Evolutionary conservation across 805 yeast genomes (phyloP), one percentile per base, ranked within the genome.

Genomic region (Candida montana): DNA sequence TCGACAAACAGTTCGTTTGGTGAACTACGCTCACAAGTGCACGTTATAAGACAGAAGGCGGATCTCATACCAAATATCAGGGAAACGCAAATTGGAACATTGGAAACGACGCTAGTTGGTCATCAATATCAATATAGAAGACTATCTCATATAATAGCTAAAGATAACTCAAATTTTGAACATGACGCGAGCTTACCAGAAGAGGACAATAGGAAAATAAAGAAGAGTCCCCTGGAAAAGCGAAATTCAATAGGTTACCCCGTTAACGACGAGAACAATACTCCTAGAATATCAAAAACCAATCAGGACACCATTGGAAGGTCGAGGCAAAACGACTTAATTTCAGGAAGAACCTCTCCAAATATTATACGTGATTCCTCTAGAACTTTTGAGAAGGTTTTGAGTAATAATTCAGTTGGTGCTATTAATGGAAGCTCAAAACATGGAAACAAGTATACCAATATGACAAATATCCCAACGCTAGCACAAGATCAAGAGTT

Each of bases 61-160:
- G 51, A 45, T 1, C 7, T 50, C 15, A 5, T 54, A 8, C 57
- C 59, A 16, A 50, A 51, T 32, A 31, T 56, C 3, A 48, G 48
- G 34, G 31, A 40, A 18, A 53, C 47, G 28, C 59, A 56, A 24
- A 18, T 51, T 5, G 42, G 44, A 3, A 16, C 38, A 4, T 8
- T 56, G 21, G 57, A 56, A 15, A 40, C 56, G 2, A 20, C 43
- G 16, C 18, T 45, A 5, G 33, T 38, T 9, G 53, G 54, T 3
- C 47, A 52, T 16, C 57, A 54, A 36, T 41, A 38, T 18, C 57
- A 51, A 26, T 46, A 32, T 35, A 49, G 44, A 40, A 42, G 47
- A 17, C n/a, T 55, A 17, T 23, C 46, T 13, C 23, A 37, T 29
- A 35, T 42, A 9, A 26, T 53, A 11, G 23, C 44, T 5, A 32